Base-by-base conservation (phyloP, 2,329 filamentous ascomycete species). In the Fusarium caatingaense region DNA sequence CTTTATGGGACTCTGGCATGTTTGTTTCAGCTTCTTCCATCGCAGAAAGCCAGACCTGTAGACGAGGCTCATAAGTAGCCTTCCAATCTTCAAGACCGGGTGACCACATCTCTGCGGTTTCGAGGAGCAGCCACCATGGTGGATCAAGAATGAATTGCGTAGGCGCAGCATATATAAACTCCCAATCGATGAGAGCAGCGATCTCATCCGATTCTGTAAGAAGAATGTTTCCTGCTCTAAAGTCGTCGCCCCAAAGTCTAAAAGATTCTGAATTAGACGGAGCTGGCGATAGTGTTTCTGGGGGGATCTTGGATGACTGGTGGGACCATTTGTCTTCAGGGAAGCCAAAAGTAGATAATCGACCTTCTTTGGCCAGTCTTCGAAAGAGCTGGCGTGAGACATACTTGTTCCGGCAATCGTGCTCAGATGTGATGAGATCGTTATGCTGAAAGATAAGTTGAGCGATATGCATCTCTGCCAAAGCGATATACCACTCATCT, bases 331-430 rank as follows among this genome's bases (percentile, higher is more conserved):
- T 46, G 23, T 78, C 76, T 3, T 79, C 60, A 3, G 60, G 23
- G 46, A 79, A 78, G 2, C 77, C 73, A 49, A 79, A 77, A 2
- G 37, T 58, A 7, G 76, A 77, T 0, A 77, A 66, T 7, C 61
- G 63, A 2, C 74, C 75, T 59, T 76, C 42, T 51, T 68, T 71
- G 8, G 77, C 77, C 7, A 81, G 57, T 44, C 69, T 78, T 8
- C 78, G 80, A 62, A 84, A 83, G 1, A 84, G 66, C 25, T 80
- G 77, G 6, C 81, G 80, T 7, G 80, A 78, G 5, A 83, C 76
- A 54, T 83, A 83, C 60, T 84, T 84, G 27, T 79, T 80, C 6
- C 79, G 75, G 49, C 77, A 80, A 59, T 85, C 82, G 16, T 81
- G 78, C 25, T 77, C 80, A 3, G 76, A 74, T 0, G 61, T 56